phyloP scores from a whole-genome alignment of 371 early-diverging fungal genomes.

The Mucor sp. region DNA sequence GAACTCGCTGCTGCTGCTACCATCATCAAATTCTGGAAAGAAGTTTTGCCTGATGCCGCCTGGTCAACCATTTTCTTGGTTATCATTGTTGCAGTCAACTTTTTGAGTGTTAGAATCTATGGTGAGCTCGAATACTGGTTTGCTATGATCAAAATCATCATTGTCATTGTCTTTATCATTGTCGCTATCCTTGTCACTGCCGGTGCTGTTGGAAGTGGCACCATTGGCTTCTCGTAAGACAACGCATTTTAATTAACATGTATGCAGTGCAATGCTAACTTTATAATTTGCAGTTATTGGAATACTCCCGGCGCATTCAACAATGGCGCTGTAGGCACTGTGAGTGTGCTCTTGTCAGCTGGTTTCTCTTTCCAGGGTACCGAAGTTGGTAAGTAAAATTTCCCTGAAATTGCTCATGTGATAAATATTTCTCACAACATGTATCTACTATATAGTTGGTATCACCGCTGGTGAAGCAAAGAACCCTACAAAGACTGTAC shows the following conservation, averaged over 20 bases:
- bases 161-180: conserved; percentile 71
- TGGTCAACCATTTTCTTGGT: conserved; percentile 65
- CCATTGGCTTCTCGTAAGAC: conserved; percentile 52
- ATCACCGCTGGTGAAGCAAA: conserved; percentile 76
- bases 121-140: conserved; percentile 82
- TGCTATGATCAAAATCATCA: conserved; percentile 69
- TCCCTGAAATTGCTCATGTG: not conserved
- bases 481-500: conserved; percentile 72
- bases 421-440: not conserved
- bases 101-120: conserved; percentile 63
- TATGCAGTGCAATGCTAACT: not conserved
- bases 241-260: not conserved
- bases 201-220: conserved; percentile 64
- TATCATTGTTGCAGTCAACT: conserved; percentile 60
- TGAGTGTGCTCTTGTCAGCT: conserved; percentile 71
- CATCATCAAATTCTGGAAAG: conserved; percentile 77
- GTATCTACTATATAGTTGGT: conserved; percentile 53
- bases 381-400: conserved; percentile 52
- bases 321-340: conserved; percentile 69
- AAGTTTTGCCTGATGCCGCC: conserved; percentile 54
- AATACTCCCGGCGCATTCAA: conserved; percentile 74
- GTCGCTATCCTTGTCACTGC: conserved; percentile 62
- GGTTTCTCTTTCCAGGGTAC: conserved; percentile 89
- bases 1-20: conserved; percentile 79
- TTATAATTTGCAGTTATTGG: conserved; percentile 57